Base-by-base conservation (phyloP, 441 rosid species). In the Omphalea diandra region DNA sequence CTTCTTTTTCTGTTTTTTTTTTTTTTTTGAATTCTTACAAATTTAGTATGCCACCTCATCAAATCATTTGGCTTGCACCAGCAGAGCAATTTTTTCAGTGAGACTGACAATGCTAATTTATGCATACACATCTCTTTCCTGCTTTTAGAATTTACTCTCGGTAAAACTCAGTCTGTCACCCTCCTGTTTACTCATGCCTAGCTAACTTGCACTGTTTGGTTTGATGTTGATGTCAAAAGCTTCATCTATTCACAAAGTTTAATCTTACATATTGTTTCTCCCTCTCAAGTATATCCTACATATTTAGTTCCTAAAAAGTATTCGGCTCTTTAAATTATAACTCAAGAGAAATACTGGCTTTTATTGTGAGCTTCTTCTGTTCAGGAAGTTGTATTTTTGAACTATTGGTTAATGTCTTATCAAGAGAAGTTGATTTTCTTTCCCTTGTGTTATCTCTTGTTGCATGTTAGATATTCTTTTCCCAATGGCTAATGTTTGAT, bases 381-480 rank as follows among this genome's bases (percentile, higher is more conserved):
- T 12, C 11, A 65, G 57, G 41, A 31, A 26, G 66, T 31, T 62
- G 18, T 67, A 10, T 56, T 67, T 56, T 56, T 32, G 72, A 40
- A 32, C 18, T n/a, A 65, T 2, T 15, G 54, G 22, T 40, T 52
- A 55, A 26, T 67, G 52, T 54, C 50, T 18, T 24, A 41, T 24
- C 54, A 8, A 63, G 53, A 29, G 40, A 27, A 24, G 33, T n/a
- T 67, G 62, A 22, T 32, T 17, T 56, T 24, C 65, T 31, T n/a
- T 60, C 27, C 7, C 15, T 7, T 32, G 22, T 8, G 41, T n/a
- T 38, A 44, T 70, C 49, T 71, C 67, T 59, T 40, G 29, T 70
- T 69, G 43, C 12, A 36, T 29, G 38, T 29, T 52, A 44, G 54
- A 58, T 64, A 17, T 43, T 69, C 41, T 79, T 31, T 68, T 63